Evolutionary conservation across 345 rosid genomes (phyloP), one percentile per base, ranked within the genome.

Genomic region (Pistacia vera): DNA sequence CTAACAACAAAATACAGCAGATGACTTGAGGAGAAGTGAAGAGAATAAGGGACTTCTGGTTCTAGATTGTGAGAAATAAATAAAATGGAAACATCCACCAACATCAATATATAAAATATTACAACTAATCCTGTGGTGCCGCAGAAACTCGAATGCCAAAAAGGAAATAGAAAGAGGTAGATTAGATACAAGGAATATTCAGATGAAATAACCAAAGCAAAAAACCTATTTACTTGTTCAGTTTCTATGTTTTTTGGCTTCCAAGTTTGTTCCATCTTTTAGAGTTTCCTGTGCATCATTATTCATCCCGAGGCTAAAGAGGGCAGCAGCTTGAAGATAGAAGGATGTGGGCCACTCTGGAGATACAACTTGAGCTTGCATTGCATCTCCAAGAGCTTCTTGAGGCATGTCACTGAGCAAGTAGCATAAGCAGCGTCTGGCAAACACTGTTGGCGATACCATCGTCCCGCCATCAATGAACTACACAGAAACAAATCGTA

Each of bases 281-380:
- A 92, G 90, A 66, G 91, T 92, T 88, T 92, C 95, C 38, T 86
- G 86, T 2, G 93, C 97, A 68, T 92, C 95, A 17, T 85, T 85
- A 70, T 92, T 90, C 97, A 91, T 89, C 65, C 95, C 91, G 46
- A 91, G 94, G 80, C 83, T 87, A 86, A 91, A 89, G 72, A 90
- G 94, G 57, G 95, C 93, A 76, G 93, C 94, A 38, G 97, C 95
- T 77, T 92, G 94, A 68, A 92, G 95, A 75, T 92, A 91, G 44
- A 88, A 92, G 41, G 95, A 90, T 1, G 97, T 88, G 12, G 95
- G 80, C 95, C 97, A 92, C 52, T 87, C 95, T 0, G 97, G 95
- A 66, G 97, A 87, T 48, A 89, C 77, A 44, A 84, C 93, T 79
- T 88, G 95, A 28, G 95, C 92, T 74, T 90, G 95, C 95, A 89